Conservation (phyloP, 2,329 filamentous ascomycete species). For the Trichoderma sp. region DNA sequence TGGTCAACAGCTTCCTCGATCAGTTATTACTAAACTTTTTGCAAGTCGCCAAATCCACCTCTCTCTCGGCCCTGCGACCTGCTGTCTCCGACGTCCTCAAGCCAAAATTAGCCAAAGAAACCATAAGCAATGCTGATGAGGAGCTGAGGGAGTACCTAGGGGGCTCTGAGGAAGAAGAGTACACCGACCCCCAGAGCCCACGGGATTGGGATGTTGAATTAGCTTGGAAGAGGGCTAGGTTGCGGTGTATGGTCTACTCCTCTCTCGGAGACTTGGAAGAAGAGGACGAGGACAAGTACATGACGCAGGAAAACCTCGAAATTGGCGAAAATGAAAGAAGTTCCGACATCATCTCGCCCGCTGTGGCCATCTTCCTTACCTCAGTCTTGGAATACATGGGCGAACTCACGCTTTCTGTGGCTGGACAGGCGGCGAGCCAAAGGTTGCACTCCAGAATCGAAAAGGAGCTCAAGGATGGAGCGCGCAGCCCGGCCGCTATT, state of each 20-base stretch:
- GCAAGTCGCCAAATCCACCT: slow-evolving; percentile 76
- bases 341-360: slow-evolving; percentile 78
- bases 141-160: slow-evolving; percentile 88
- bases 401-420: slow-evolving; percentile 85
- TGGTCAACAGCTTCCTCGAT: slow-evolving; percentile 92
- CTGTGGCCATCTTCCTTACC: slow-evolving; percentile 93
- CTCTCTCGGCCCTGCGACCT: slow-evolving; percentile 73
- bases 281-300: slow-evolving; percentile 90
- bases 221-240: slow-evolving; percentile 88
- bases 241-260: slow-evolving; percentile 98
- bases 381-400: slow-evolving; percentile 93
- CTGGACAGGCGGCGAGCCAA: slow-evolving; percentile 80
- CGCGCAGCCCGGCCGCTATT: slow-evolving; percentile 50
- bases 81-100: slow-evolving; percentile 88
- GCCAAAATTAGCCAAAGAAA: slow-evolving; percentile 82
- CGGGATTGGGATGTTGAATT: slow-evolving; percentile 86
- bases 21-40: slow-evolving; percentile 91
- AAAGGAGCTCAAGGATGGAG: slow-evolving; percentile 60
- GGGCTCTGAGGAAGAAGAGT: slow-evolving; percentile 74
- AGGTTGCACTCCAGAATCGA: slow-evolving; percentile 64
- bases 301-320: slow-evolving; percentile 76
- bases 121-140: slow-evolving; percentile 80
- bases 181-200: slow-evolving; percentile 57
- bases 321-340: slow-evolving; percentile 59
- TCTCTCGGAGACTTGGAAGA: slow-evolving; percentile 96